These are phyloP conservation scores for Daedaleopsis sinensis DNA, from an alignment of 768 basidiomycete genomes.

Conservation along the genomic window DNA sequence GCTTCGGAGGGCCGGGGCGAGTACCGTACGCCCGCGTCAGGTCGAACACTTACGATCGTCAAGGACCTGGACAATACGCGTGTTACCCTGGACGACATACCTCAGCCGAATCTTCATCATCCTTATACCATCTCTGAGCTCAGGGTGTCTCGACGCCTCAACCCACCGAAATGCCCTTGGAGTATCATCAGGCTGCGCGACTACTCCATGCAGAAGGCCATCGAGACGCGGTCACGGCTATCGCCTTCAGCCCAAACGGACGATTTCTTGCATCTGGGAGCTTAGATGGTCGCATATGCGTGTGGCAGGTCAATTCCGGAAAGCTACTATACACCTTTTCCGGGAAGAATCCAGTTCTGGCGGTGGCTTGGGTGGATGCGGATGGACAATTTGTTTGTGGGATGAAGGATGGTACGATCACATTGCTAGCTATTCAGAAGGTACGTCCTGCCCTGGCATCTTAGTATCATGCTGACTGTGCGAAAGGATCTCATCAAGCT, in stretches of 20 bases:
- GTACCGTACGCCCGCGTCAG: no score
- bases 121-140: background rate
- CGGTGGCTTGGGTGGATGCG: background rate
- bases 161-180: background rate
- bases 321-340: background rate
- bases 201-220: background rate
- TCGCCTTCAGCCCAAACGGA: slow-evolving; percentile 7
- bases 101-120: background rate
- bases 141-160: no score
- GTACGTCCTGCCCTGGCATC: background rate
- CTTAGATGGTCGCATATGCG: slow-evolving; percentile 4
- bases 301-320: background rate
- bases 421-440: background rate
- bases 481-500: background rate
- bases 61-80: no score
- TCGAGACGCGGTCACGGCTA: background rate
- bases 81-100: no score
- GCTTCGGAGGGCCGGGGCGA: no score
- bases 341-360: background rate
- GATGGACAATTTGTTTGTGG: slow-evolving; percentile 3
- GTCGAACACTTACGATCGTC: background rate
- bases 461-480: no score
- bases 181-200: background rate
- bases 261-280: slow-evolving; percentile 5
- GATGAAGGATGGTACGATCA: slow-evolving; percentile 9